Base-by-base conservation (phyloP, 495 filamentous ascomycete genomes). In the Annulohypoxylon moriforme region DNA sequence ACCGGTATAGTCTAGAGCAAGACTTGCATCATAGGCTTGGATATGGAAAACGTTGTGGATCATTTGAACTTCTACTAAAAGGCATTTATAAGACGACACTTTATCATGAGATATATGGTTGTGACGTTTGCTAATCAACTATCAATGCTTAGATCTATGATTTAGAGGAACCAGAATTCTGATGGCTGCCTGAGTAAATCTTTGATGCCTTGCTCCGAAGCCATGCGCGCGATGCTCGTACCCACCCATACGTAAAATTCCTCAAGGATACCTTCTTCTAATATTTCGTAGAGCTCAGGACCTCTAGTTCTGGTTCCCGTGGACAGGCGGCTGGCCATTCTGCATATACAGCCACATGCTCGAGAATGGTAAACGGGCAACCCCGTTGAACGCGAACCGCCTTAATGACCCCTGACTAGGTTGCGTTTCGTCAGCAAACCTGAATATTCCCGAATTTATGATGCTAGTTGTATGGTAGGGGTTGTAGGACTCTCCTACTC, bases 321-420 rank as follows among this genome's bases (percentile, higher is more conserved):
- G 8, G 31, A 20, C 13, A 24, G 67, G 61, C 16, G 33, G 52
- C 3, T 57, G 53, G 4, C 1, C 33, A 24, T 47, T 22, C 9
- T 63, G 60, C 46, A 42, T 62, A 29, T 74, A 67, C 8, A 74
- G 25, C 72, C 63, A 64, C 58, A 68, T 29, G 47, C 47, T 58
- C 1, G 68, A 67, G 34, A 64, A 67, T 9, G 67, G 72, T 20
- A 74, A 42, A 8, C 20, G 53, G 14, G 72, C 44, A 10, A 71
- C 63, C 36, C 63, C 63, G 31, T 71, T 63, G 38, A 74, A 74
- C 25, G 67, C 59, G 34, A 68, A 62, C 20, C 68, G 68, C n/a
- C 58, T 64, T 24, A 71, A 46, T 1, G 67, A 64, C 50, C 52
- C 38, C 62, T 71, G 59, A 57, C 68, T 44, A 18, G n/a, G 40